A percentile compares a stretch with the other conserved stretches of the same genome.
phyloP scores from a whole-genome alignment of 306 rosid species.

The Vicia faba region DNA sequence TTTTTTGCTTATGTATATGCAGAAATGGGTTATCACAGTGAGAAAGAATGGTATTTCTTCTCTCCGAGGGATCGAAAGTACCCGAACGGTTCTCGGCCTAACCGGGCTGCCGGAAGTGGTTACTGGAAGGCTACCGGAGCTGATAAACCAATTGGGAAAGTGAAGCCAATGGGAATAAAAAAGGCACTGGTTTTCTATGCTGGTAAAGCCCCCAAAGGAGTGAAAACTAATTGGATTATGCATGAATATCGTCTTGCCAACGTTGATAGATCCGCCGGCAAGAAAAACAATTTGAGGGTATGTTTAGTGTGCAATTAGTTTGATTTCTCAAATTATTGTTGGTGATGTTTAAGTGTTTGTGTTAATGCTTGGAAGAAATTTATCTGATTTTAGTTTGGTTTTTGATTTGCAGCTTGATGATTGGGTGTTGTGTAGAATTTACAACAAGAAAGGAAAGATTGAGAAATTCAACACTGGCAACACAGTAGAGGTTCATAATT shows the following conservation, averaged over 20 bases:
- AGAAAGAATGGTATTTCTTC: conserved; percentile 96
- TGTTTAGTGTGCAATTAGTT: not conserved
- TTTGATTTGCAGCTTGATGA: conserved; percentile 78
- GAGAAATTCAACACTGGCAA: conserved; percentile 47
- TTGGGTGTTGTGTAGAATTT: conserved; percentile 91
- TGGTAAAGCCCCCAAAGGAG: conserved; percentile 82
- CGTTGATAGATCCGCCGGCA: conserved; percentile 80
- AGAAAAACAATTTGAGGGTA: conserved; percentile 68
- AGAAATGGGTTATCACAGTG: conserved; percentile 74
- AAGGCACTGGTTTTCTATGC: conserved; percentile 91
- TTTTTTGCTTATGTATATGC: not conserved
- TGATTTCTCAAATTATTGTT: not conserved
- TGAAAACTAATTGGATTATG: conserved; percentile 99
- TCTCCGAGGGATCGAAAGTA: conserved; percentile 91
- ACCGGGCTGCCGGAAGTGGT: conserved; percentile 86
- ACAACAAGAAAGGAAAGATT: conserved; percentile 83
- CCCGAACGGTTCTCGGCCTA: conserved; percentile 95
- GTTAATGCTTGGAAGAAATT: not conserved
- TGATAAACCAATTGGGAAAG: conserved; percentile 87
- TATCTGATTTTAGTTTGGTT: conserved; percentile 17
- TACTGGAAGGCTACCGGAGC: conserved; percentile 99
- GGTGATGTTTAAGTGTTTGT: not conserved
- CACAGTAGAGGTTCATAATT: conserved; percentile 30
- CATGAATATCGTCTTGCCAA: conserved; percentile 97
- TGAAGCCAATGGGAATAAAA: conserved; percentile 79